phyloP scores from a whole-genome alignment of 257 asterid species.

The Sherardia arvensis region DNA sequence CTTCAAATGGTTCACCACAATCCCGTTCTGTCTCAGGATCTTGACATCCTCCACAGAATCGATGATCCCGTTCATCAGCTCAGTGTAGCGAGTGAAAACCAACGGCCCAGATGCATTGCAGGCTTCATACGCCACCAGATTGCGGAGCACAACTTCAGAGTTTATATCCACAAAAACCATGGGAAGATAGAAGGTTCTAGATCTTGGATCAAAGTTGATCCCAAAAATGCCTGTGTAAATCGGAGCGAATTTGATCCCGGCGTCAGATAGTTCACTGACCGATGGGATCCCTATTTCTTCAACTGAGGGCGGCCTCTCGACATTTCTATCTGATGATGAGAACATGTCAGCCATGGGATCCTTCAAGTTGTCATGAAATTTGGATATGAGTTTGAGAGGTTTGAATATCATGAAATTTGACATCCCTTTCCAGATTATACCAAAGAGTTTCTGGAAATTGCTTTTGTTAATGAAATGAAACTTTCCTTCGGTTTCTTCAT shows the following conservation, averaged over 20 bases:
- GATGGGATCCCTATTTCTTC: conserved; percentile 27
- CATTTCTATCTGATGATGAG: not conserved
- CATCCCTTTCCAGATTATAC: conserved; percentile 19
- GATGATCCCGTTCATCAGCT: conserved; percentile 32
- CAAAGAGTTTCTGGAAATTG: not conserved
- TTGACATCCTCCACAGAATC: conserved; percentile 24
- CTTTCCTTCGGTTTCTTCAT: conserved; percentile 3
- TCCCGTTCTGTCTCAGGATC: conserved; percentile 26
- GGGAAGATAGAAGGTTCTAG: conserved; percentile 18
- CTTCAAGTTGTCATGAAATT: conserved; percentile 40
- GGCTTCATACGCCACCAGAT: conserved; percentile 33
- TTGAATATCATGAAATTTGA: conserved; percentile 20
- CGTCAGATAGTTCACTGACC: conserved; percentile 19
- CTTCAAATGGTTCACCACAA: conserved; percentile 23
- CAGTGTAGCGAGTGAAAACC: conserved; percentile 27
- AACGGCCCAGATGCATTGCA: conserved; percentile 24
- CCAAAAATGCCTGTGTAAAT: conserved; percentile 17
- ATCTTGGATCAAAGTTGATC: conserved; percentile 15
- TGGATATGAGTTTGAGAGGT: conserved; percentile 21
- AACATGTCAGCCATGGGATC: conserved; percentile 23
- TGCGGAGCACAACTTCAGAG: conserved; percentile 23
- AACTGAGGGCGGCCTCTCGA: conserved; percentile 28
- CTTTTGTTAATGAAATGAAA: not conserved
- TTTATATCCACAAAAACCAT: conserved; percentile 18
- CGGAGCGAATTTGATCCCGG: conserved; percentile 15